Conservation (phyloP, 495 filamentous ascomycete species). For the Tirmania nivea region DNA sequence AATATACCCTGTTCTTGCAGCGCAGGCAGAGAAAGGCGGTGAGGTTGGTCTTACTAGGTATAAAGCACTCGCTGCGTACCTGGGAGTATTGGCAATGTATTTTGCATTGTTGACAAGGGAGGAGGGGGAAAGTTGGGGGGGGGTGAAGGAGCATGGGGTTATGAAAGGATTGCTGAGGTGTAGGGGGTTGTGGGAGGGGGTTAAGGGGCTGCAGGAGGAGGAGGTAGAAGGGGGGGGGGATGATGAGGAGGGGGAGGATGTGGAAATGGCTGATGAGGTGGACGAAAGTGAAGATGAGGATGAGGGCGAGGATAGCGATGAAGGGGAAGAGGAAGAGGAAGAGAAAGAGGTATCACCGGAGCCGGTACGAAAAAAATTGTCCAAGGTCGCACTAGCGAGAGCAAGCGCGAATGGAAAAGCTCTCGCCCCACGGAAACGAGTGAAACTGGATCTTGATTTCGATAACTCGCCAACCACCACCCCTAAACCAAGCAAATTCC, state of each 20-base stretch:
- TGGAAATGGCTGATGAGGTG: constrained; percentile 1
- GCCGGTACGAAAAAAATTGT: constrained; percentile 1
- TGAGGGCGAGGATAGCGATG: constrained; percentile 2
- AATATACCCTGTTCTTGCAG: constrained; percentile 34
- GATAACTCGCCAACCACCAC: too few relatives aligned
- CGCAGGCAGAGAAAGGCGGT: constrained; percentile 23
- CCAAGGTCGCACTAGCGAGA: constrained; percentile 7
- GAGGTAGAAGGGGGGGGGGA: constrained; percentile 13
- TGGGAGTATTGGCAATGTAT: constrained; percentile 75
- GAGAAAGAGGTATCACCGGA: constrained; percentile 24
- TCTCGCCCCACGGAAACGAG: neutral
- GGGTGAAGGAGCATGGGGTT: constrained; percentile 60
- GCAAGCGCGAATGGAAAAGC: neutral
- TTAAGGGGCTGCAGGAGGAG: constrained; percentile 35
- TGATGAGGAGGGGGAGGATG: constrained; percentile 5
- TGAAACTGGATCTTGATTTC: neutral
- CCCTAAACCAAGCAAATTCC: neutral
- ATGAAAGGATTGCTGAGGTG: constrained; percentile 70
- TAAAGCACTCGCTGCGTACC: constrained; percentile 57
- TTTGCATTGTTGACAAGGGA: constrained; percentile 54
- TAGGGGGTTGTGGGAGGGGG: constrained; percentile 55
- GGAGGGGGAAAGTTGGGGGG: constrained; percentile 33
- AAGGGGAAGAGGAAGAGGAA: constrained; percentile 15
- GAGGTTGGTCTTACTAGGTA: constrained; percentile 41
- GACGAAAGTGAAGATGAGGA: constrained; percentile 1